Evolutionary conservation across 352 stramenopile genomes (phyloP), one percentile per base, ranked within the genome.

Genomic region (Phytophthora rubi): DNA sequence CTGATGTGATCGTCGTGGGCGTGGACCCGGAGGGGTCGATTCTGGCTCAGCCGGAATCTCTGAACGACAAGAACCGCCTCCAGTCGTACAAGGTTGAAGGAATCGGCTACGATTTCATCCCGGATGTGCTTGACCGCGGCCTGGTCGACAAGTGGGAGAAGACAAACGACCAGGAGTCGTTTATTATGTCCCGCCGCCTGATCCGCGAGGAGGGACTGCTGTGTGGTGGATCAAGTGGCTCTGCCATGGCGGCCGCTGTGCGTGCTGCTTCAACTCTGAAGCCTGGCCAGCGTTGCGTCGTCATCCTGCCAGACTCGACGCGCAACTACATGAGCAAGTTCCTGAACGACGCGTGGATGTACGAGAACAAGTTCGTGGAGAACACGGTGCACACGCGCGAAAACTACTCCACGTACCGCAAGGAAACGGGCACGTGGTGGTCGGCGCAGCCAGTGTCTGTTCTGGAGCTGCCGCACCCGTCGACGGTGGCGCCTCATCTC

Each of bases 301-400:
- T 99, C 10, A 79, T 99, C 39, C 78, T 99, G 6, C 91, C 96
- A 1, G 97, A 99, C 77, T 98, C 87, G 52, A 97, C 97, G 18
- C 83, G 96, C 26, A 99, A 99, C 82, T 99, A 99, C 91, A 99
- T 99, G 96, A 97, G 86, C 70, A 99, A 99, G 81, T 98, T 97
- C 65, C 65, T 99, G 21, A 97, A 88, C 58, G 95, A 99, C 81
- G 84, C 97, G 71, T 99, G 97, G 97, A 95, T 95, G 88, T 92
- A 83, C 56, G 84, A 85, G 44, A 88, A 94, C 76, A 75, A 87
- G 45, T 94, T 77, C 52, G 83, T 92, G 26, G 78, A 85, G 54
- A 87, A 88, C 70, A 78, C 82, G 56, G 66, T 91, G 53, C 85
- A 94, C 73, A 80, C 85, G 57, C 74, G 82, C 37, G 73, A 93